Percentiles rank a stretch among this genome's conserved stretches.
Evolutionary conservation across 495 filamentous ascomycete genomes (phyloP).

Genomic region (Trichoderma virens): DNA sequence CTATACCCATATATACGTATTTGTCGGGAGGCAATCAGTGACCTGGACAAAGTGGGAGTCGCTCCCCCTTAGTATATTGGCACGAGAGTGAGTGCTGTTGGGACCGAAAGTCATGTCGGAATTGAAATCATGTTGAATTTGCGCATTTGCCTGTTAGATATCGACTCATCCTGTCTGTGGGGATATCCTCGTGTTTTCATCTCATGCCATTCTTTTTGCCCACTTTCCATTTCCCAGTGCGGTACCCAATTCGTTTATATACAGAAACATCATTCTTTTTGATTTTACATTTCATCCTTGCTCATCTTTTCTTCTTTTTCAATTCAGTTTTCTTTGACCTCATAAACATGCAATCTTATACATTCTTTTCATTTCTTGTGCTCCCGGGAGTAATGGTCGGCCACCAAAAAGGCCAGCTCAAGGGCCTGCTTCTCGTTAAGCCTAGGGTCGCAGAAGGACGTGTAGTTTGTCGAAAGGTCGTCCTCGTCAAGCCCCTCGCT

Average conservation of each 20-base stretch:
- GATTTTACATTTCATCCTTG: no score
- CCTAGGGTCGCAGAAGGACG: slow-evolving; percentile 88
- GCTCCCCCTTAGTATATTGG: no score
- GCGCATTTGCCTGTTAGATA: background rate
- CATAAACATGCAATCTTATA: no score
- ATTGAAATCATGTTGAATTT: background rate
- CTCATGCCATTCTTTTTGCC: background rate
- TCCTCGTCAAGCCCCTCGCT: slow-evolving; percentile 81
- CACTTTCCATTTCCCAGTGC: no score
- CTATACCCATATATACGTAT: background rate
- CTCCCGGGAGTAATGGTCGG: slow-evolving; percentile 53
- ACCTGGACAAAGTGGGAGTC: background rate
- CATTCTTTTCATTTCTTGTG: slow-evolving; percentile 1
- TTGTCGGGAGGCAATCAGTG: background rate
- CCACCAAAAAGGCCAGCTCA: slow-evolving; percentile 89
- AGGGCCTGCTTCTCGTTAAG: slow-evolving; percentile 97
- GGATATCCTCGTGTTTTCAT: background rate
- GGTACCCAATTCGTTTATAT: background rate
- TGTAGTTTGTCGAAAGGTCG: slow-evolving; percentile 80
- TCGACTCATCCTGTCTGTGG: background rate
- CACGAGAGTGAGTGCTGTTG: no score
- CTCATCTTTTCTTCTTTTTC: no score
- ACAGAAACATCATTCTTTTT: no score
- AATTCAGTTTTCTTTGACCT: no score
- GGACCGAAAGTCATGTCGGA: no score